Evolutionary conservation across 148 eudicot genomes (phyloP).

Genomic region (Vaccinium vitisidaea): DNA sequence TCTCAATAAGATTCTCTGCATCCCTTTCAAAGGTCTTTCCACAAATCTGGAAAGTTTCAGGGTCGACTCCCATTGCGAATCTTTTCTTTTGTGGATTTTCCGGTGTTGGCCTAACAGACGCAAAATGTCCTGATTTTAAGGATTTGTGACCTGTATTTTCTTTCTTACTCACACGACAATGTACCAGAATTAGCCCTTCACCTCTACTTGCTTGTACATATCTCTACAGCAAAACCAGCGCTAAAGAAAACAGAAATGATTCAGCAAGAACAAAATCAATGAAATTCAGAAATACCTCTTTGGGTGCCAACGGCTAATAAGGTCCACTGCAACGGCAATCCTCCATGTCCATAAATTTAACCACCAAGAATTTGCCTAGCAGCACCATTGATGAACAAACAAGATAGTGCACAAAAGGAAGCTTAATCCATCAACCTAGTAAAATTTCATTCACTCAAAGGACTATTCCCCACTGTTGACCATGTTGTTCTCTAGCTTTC

Average conservation of each 20-base stretch:
- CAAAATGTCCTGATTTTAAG: neutral
- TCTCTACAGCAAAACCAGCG: neutral
- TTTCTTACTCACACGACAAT: neutral
- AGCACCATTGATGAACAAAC: neutral
- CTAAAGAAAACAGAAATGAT: neutral
- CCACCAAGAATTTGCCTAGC: neutral
- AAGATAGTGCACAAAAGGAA: no score
- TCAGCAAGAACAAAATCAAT: neutral
- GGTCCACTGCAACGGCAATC: neutral
- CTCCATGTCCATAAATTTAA: neutral
- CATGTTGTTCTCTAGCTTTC: neutral
- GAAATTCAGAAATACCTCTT: neutral
- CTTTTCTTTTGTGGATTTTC: neutral
- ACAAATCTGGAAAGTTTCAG: neutral
- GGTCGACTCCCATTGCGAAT: neutral
- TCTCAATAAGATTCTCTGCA: neutral
- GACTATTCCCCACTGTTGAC: neutral
- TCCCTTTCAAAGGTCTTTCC: neutral
- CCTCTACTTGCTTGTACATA: neutral
- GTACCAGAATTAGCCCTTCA: neutral
- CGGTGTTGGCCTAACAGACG: neutral
- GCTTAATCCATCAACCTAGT: no score
- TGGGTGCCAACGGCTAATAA: neutral
- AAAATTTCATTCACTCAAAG: neutral
- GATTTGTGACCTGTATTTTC: neutral